Percentiles rank a stretch among this genome's conserved stretches.
phyloP scores from a whole-genome alignment of 2,329 filamentous ascomycete species.

The Cladosporium sp. region DNA sequence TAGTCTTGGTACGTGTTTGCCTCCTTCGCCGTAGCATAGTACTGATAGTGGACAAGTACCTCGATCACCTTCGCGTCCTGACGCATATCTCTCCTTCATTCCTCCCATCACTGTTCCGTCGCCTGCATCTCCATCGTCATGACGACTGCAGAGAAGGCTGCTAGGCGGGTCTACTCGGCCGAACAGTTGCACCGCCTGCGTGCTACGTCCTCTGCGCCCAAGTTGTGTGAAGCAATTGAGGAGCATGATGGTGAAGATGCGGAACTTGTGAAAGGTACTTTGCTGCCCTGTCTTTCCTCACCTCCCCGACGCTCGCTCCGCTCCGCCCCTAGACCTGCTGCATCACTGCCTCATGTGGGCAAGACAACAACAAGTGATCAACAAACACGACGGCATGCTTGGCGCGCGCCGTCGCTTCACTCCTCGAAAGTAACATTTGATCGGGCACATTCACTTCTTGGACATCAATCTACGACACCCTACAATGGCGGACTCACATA shows the following conservation, averaged over 20 bases:
- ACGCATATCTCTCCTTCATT: neutral
- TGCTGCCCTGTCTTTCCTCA: neutral
- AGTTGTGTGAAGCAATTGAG: constrained; percentile 32
- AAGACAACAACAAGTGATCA: neutral
- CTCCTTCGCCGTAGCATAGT: neutral
- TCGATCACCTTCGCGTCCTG: neutral
- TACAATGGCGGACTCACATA: constrained; percentile 2
- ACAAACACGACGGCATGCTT: neutral
- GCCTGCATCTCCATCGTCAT: neutral
- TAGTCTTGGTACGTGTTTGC: neutral
- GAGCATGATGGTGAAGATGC: constrained; percentile 34
- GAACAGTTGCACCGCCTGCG: constrained; percentile 34
- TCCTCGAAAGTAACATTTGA: neutral
- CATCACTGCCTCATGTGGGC: neutral
- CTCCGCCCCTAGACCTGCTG: neutral
- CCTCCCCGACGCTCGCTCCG: neutral
- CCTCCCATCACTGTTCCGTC: neutral
- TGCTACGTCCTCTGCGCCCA: constrained; percentile 31
- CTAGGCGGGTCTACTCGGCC: constrained; percentile 35
- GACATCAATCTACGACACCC: neutral
- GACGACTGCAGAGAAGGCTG: constrained; percentile 16
- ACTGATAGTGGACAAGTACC: neutral
- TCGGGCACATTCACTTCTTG: neutral
- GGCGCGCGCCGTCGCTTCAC: no score
- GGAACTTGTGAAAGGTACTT: constrained; percentile 34